Evolutionary conservation across 2,329 filamentous ascomycete genomes (phyloP), one percentile per base, ranked within the genome.

Genomic region (Ophiostoma quercus): DNA sequence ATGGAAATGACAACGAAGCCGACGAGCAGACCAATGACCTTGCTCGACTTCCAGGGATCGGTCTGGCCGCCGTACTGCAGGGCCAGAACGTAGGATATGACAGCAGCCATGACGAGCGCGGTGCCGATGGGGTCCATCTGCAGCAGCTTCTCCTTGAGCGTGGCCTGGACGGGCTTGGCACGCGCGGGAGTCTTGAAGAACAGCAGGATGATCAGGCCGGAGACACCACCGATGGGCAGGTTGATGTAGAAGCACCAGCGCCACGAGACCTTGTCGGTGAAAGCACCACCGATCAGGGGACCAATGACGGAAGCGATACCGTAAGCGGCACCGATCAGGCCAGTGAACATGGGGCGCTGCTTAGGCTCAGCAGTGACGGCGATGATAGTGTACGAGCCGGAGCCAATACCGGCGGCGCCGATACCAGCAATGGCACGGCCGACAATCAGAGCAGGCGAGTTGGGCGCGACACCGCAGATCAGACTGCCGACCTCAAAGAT

Each of bases 401-500:
- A 72, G 54, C 69, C 69, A 29, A 74, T 70, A 14, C 82, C 85
- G 16, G 85, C 81, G 7, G 82, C 82, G 1, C 80, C 78, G 34
- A 84, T 77, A 54, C 79, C 80, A 12, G 81, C 79, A 43, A 85
- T 82, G 70, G 84, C 84, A 67, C 84, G 82, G 68, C 84, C 84
- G 73, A 82, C 81, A 70, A 86, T 83, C 37, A 84, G 81, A 66
- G 83, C 78, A 51, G 80, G 80, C 39, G 83, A 80, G 72, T 80
- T 80, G 70, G 81, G 81, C 5, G 82, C 81, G 73, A 80, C 73
- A 72, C 84, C 79, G 73, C 85, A 87, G 70, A 88, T 79, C 37
- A 84, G 75, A 43, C 80, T 83, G 22, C 86, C 85, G 4, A 86
- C 70, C 74, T 87, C 85, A 69, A 88, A 86, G 69, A 87, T 78